Evolutionary conservation across 2,329 filamentous ascomycete species (phyloP), one percentile per base, ranked within the genome.

Genomic region (Curvularia eragrostidis): DNA sequence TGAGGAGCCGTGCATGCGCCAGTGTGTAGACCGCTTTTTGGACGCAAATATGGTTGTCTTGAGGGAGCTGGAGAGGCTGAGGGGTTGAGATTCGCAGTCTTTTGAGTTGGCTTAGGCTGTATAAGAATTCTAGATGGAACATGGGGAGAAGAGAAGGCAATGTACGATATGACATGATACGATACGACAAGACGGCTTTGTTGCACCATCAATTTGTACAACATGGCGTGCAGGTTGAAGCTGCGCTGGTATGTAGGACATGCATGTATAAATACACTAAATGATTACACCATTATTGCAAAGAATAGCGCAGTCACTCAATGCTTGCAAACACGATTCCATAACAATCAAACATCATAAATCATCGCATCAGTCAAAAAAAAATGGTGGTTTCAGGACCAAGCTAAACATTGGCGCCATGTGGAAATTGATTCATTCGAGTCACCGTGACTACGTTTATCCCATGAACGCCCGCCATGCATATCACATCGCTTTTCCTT

Each of bases 1-100:
- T 61, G 95, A 99, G 81, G 89, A 95, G 81, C 80, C 83, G 8
- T 99, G 95, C 78, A 85, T 97, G 76, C 83, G 88, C 76, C 97
- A 97, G 82, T 99, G 95, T 74, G 93, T 98, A 55, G 91, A 97
- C 71, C 85, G 95, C 55, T 98, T 96, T 80, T 84, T 98, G 80
- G 95, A 99, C 78, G 86, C 93, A 62, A 95, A 94, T 79, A 80
- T 91, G 65, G 82, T 91, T 52, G 90, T 96, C n/a, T 82, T 97
- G 78, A 89, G 88, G 82, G 90, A 97, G 75, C 80, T 98, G 71
- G 88, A 95, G 76, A 85, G 78, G 61, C 79, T 91, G 67, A 70
- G 72, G 65, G 56, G 62, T 49, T 72, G 7, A 26, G 32, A 12
- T 5, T 4, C n/a, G n/a, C n/a, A n/a, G n/a, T n/a, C n/a, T n/a